Evolutionary conservation across 2,329 filamentous ascomycete genomes (phyloP).

Genomic region (Elsinoe fawcettii): DNA sequence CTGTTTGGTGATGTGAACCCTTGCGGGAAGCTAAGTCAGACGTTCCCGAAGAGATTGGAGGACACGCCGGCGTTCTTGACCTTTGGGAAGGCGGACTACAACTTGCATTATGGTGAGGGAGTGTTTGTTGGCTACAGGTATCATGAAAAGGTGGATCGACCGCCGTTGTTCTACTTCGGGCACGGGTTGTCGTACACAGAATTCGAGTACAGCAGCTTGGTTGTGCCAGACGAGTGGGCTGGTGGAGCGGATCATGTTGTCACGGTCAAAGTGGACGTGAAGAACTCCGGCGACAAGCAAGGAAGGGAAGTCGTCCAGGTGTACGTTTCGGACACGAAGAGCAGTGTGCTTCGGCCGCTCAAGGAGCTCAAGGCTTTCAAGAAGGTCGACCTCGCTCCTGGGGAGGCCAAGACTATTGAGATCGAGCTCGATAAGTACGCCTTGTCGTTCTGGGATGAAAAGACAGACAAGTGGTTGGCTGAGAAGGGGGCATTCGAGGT

Average conservation of each 20-base stretch:
- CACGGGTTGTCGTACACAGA: slow-evolving; percentile 71
- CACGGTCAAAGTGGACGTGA: slow-evolving; percentile 43
- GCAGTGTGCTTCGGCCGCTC: slow-evolving; percentile 55
- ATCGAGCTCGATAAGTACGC: slow-evolving; percentile 58
- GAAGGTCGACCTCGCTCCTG: slow-evolving; percentile 53
- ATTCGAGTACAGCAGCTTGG: slow-evolving; percentile 56
- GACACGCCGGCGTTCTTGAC: slow-evolving; percentile 61
- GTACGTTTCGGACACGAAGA: slow-evolving; percentile 58
- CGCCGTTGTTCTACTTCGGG: slow-evolving; percentile 65
- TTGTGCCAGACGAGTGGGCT: slow-evolving; percentile 34
- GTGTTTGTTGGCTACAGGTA: slow-evolving; percentile 66
- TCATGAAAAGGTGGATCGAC: slow-evolving; percentile 55
- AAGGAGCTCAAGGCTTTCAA: slow-evolving; percentile 66
- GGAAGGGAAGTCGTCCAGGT: slow-evolving; percentile 61
- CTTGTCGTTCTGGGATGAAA: slow-evolving; percentile 64
- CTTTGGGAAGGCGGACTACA: slow-evolving; percentile 63
- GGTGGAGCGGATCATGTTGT: slow-evolving; percentile 38
- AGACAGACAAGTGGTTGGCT: slow-evolving; percentile 55
- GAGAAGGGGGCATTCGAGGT: slow-evolving; percentile 60
- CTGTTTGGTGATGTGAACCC: slow-evolving; percentile 68
- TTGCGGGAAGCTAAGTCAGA: slow-evolving; percentile 65
- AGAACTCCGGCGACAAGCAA: slow-evolving; percentile 49
- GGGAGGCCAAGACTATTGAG: slow-evolving; percentile 50
- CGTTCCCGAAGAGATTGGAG: slow-evolving; percentile 49
- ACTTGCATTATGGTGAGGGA: slow-evolving; percentile 64